Conservation (phyloP, 164 flowering plant species). For the Warburgia ugandensis region DNA sequence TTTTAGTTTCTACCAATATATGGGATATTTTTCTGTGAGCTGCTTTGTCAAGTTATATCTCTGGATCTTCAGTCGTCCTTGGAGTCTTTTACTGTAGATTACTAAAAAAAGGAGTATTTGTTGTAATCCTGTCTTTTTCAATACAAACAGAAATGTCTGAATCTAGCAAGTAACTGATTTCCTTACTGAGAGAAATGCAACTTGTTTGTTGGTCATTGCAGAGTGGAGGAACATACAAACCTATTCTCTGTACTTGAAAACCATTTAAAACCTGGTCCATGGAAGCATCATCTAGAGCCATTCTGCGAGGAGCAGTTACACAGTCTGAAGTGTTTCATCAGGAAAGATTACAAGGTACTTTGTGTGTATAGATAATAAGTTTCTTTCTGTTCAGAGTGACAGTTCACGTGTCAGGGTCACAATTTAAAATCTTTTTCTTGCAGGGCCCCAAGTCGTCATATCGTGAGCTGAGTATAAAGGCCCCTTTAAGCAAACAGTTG, state of each 20-base stretch:
- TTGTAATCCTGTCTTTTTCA: too few relatives aligned
- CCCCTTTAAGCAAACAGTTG: constrained; percentile 47
- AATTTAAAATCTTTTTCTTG: constrained; percentile 5
- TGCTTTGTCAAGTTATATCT: too few relatives aligned
- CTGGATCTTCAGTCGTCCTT: too few relatives aligned
- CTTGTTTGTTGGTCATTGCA: constrained; percentile 24
- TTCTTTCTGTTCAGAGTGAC: not conserved
- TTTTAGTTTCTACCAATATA: too few relatives aligned
- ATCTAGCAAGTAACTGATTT: too few relatives aligned
- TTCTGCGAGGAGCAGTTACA: constrained; percentile 51
- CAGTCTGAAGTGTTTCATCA: constrained; percentile 56
- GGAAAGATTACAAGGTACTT: constrained; percentile 59
- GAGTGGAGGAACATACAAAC: constrained; percentile 47
- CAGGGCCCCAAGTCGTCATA: constrained; percentile 63
- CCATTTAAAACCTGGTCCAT: constrained; percentile 64
- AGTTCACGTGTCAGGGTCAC: not conserved
- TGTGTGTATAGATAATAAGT: not conserved
- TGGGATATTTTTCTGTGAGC: too few relatives aligned
- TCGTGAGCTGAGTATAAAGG: constrained; percentile 45
- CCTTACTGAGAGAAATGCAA: too few relatives aligned
- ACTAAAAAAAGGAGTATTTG: too few relatives aligned
- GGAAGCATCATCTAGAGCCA: constrained; percentile 53
- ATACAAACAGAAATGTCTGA: too few relatives aligned
- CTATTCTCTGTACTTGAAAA: constrained; percentile 52
- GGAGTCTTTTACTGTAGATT: too few relatives aligned